phyloP scores from a whole-genome alignment of 768 basidiomycete species.

The Royoungia palumana region DNA sequence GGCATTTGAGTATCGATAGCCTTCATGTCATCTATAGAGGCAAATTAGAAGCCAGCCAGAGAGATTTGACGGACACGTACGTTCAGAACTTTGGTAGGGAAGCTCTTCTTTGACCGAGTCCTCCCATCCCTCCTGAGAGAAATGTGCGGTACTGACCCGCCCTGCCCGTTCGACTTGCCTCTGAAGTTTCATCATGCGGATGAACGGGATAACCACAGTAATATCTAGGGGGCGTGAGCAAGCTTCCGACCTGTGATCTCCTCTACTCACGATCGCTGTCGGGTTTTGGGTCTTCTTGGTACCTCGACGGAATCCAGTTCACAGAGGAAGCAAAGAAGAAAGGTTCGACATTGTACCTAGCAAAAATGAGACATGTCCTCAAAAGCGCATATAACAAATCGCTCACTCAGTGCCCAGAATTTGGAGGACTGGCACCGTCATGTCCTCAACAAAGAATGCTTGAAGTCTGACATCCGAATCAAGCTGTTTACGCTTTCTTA shows the following conservation, averaged over 20 bases:
- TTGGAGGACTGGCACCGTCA: constrained; percentile 49
- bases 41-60: neutral
- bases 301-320: constrained; percentile 68
- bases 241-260: constrained; percentile 23
- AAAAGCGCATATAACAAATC: too few species aligned
- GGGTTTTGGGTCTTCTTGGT: constrained; percentile 46
- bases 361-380: constrained; percentile 2
- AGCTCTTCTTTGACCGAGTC: neutral
- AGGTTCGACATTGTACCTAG: constrained; percentile 55
- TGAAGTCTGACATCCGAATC: constrained; percentile 42
- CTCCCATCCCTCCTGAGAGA: neutral
- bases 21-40: constrained; percentile 18
- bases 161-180: constrained; percentile 18
- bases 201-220: constrained; percentile 53
- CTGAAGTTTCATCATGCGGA: constrained; percentile 37
- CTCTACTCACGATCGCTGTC: constrained; percentile 48
- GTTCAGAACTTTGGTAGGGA: constrained; percentile 4
- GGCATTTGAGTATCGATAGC: constrained; percentile 54
- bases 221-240: constrained; percentile 42
- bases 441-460: constrained; percentile 49
- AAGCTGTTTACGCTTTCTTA: constrained; percentile 15
- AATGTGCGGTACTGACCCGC: constrained; percentile 12
- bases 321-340: constrained; percentile 63
- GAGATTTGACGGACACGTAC: constrained; percentile 4
- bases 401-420: constrained; percentile 56